Conservation (phyloP, 2,329 filamentous ascomycete species). For the Scedosporium boydii region DNA sequence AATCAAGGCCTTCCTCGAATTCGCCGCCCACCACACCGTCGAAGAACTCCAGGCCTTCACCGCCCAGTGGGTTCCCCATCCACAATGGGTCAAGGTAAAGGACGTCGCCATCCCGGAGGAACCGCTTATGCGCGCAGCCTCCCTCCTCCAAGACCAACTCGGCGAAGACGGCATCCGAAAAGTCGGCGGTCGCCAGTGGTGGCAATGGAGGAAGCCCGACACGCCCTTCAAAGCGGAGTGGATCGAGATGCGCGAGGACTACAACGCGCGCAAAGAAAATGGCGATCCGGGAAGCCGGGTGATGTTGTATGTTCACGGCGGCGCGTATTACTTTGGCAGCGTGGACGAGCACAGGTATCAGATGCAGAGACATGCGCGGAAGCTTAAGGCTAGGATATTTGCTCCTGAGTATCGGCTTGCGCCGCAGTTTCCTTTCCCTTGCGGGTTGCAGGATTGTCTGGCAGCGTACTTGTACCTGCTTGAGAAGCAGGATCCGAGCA, state of each 20-base stretch:
- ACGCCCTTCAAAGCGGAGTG: conserved; percentile 71
- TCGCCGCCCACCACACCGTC: conserved; percentile 80
- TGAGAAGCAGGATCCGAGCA: conserved; percentile 63
- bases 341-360: conserved; percentile 97
- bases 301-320: conserved; percentile 91
- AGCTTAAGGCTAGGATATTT: conserved; percentile 82
- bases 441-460: conserved; percentile 80
- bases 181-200: conserved; percentile 78
- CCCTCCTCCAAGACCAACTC: conserved; percentile 61
- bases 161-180: conserved; percentile 63
- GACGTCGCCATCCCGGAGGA: conserved; percentile 54
- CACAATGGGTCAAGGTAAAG: conserved; percentile 77
- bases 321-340: conserved; percentile 91
- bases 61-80: conserved; percentile 80
- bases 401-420: conserved; percentile 80
- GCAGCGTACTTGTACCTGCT: conserved; percentile 81
- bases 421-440: conserved; percentile 93
- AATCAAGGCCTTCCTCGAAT: conserved; percentile 75
- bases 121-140: conserved; percentile 57
- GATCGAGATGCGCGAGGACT: conserved; percentile 90
- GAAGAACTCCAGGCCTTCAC: conserved; percentile 93
- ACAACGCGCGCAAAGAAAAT: conserved; percentile 57
- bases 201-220: conserved; percentile 72
- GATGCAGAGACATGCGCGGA: conserved; percentile 89
- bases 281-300: conserved; percentile 54